Conservation (phyloP, 345 rosid species). For the Noccaea bulbosa region DNA sequence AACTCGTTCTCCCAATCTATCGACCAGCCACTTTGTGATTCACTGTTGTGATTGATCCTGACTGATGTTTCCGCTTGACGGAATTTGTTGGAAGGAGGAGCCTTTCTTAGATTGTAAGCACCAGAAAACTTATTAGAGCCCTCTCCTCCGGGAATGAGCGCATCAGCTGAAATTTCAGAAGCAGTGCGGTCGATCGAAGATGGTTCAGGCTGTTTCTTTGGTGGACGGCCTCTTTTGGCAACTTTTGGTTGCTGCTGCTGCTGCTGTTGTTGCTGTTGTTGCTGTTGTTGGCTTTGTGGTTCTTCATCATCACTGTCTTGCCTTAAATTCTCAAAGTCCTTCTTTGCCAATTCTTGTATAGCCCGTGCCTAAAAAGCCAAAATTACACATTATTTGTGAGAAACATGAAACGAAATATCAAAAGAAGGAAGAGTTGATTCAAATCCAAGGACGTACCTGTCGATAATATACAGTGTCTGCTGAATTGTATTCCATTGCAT, state of each 20-base stretch:
- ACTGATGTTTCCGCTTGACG: conserved; percentile 61
- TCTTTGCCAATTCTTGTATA: conserved; percentile 90
- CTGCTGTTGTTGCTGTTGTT: conserved; percentile 56
- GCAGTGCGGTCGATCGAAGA: conserved; percentile 58
- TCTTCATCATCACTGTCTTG: conserved; percentile 90
- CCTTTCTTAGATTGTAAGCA: conserved; percentile 72
- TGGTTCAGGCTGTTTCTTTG: conserved; percentile 66
- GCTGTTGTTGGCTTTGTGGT: conserved; percentile 56
- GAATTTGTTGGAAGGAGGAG: conserved; percentile 50
- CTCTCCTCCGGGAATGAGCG: conserved; percentile 69
- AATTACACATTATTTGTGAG: conserved; percentile 33
- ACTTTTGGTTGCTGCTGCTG: conserved; percentile 67
- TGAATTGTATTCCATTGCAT: conserved; percentile 95
- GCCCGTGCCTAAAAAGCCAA: conserved; percentile 67
- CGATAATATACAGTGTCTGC: conserved; percentile 89
- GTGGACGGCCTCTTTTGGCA: conserved; percentile 49
- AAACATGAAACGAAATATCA: conserved; percentile 11
- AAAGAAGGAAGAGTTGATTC: conserved; percentile 8
- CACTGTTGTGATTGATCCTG: conserved; percentile 59
- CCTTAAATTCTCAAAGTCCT: conserved; percentile 89
- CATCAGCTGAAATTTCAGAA: conserved; percentile 68
- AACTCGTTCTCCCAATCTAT: conserved; percentile 93
- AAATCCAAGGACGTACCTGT: conserved; percentile 62
- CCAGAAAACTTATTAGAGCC: conserved; percentile 47
- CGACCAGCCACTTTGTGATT: conserved; percentile 55